These are phyloP conservation scores for Eucalyptus erythrocorys DNA, from an alignment of 345 rosid species.

Conservation along the genomic window DNA sequence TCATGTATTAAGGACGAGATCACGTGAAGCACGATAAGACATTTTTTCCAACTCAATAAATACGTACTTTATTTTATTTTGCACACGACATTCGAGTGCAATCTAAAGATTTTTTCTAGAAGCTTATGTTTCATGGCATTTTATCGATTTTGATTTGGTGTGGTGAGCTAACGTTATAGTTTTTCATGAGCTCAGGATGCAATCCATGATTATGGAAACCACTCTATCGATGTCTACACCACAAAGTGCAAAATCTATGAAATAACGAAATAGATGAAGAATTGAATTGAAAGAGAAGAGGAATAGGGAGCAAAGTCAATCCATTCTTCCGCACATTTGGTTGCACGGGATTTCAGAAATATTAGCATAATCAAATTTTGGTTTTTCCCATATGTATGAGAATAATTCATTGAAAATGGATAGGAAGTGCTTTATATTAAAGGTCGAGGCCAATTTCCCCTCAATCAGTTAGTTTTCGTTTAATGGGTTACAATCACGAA, in stretches of 20 bases:
- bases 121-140: not conserved
- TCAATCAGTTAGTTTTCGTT: not conserved
- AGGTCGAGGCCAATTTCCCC: not conserved
- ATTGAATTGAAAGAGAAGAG: not conserved
- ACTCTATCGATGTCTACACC: accelerated
- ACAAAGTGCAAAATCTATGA: not conserved
- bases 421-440: not conserved
- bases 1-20: accelerated
- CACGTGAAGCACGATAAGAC: accelerated
- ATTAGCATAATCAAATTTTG: not conserved
- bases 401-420: not conserved
- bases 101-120: accelerated
- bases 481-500: not conserved
- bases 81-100: accelerated
- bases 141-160: not conserved
- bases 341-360: not conserved
- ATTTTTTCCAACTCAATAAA: not conserved
- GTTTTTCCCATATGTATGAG: not conserved
- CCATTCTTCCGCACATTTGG: not conserved
- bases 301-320: not conserved
- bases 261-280: not conserved
- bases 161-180: not conserved
- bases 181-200: not conserved
- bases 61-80: accelerated
- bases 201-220: not conserved